Conservation (phyloP, 805 yeast genomes). For the Hanseniaspora hatyaiensis region DNA sequence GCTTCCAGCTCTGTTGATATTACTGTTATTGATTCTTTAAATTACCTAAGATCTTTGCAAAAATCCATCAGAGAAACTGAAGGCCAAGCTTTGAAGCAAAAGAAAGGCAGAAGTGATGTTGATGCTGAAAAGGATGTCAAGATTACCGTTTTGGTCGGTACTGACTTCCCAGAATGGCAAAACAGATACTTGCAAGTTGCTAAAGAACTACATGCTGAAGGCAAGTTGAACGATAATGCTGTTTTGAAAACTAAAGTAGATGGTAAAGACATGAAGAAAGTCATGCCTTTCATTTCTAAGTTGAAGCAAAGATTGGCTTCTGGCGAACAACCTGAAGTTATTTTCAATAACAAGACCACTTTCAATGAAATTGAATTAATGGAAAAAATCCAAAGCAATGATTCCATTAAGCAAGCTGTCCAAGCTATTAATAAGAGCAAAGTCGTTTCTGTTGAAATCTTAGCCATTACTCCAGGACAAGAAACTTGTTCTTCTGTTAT, state of each 20-base stretch:
- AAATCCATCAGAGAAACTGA: conserved; percentile 89
- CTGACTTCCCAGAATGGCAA: conserved; percentile 91
- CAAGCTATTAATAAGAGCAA: conserved; percentile 48
- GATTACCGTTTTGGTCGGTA: conserved; percentile 61
- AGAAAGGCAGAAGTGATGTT: conserved; percentile 70
- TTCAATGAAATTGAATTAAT: conserved; percentile 48
- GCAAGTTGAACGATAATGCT: conserved; percentile 53
- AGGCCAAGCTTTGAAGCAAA: conserved; percentile 64
- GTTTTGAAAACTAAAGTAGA: conserved; percentile 50
- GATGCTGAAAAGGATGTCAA: conserved; percentile 64
- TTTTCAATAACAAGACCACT: conserved; percentile 78
- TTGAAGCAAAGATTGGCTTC: conserved; percentile 65
- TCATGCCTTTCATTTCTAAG: conserved; percentile 89
- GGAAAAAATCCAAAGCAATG: conserved; percentile 26
- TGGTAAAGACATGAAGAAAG: conserved; percentile 88
- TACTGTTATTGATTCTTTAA: conserved; percentile 54
- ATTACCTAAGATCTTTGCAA: conserved; percentile 64
- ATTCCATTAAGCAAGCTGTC: conserved; percentile 45
- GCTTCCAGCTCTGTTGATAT: conserved; percentile 55
- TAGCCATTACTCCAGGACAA: conserved; percentile 54
- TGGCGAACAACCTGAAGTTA: conserved; percentile 57
- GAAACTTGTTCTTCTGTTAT: conserved; percentile 50
- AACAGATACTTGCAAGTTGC: conserved; percentile 68
- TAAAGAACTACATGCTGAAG: conserved; percentile 57
- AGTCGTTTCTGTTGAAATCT: conserved; percentile 46